A percentile compares a stretch with the other conserved stretches of the same genome.
phyloP scores from a whole-genome alignment of 352 stramenopile species.

The Thalassiosira hispida region DNA sequence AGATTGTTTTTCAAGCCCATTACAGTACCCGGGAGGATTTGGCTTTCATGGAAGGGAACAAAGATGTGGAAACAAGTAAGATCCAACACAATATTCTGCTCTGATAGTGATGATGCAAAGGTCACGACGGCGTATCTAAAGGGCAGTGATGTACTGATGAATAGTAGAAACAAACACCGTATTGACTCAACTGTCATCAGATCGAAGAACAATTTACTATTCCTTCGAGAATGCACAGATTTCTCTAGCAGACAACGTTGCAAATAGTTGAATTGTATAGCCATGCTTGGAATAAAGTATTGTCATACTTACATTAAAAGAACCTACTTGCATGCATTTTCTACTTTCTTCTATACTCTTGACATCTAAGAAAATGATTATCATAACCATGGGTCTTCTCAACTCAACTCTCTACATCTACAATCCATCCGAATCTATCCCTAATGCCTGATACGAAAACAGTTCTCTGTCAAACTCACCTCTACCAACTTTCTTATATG shows the following conservation, averaged over 20 bases:
- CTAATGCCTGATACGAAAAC: too few relatives aligned
- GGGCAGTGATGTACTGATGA: neutral
- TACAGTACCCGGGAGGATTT: slow-evolving; percentile 49
- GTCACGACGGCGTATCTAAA: neutral
- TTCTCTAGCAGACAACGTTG: neutral
- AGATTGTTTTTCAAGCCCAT: slow-evolving; percentile 58
- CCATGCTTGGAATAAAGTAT: neutral
- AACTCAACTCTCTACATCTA: too few relatives aligned
- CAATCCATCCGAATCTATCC: too few relatives aligned
- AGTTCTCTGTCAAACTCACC: too few relatives aligned
- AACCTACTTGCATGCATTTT: too few relatives aligned
- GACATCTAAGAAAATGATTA: too few relatives aligned
- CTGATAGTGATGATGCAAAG: neutral
- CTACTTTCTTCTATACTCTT: too few relatives aligned
- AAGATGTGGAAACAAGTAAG: slow-evolving; percentile 44
- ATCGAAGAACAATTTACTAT: slow-evolving; percentile 7
- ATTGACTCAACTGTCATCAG: neutral
- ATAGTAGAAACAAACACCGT: neutral
- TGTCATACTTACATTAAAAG: too few relatives aligned
- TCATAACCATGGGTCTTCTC: too few relatives aligned
- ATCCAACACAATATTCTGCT: neutral
- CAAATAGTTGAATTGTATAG: neutral
- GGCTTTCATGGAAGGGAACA: slow-evolving; percentile 48
- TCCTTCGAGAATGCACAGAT: slow-evolving; percentile 1
- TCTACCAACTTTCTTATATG: too few relatives aligned